Evolutionary conservation across 768 basidiomycete species (phyloP), one percentile per base, ranked within the genome.

Genomic region (Dentipellis sp.): DNA sequence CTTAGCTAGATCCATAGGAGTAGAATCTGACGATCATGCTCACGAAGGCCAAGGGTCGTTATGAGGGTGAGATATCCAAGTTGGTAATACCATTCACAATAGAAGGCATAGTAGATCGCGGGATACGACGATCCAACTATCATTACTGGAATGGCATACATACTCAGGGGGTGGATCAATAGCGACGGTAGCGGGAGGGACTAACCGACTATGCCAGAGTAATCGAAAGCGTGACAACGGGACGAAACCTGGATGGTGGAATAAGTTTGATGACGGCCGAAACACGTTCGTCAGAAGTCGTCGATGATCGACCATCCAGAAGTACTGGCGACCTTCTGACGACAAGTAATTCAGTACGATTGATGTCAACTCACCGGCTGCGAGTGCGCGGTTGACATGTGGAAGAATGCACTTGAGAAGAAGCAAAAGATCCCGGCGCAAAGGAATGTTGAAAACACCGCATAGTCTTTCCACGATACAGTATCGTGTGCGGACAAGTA

Each of bases 81-180:
- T 65, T 81, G 81, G 52, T 74, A 72, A 39, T 69, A 63, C 8
- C 77, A 73, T 34, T 85, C 74, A 64, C 87, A 89, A 70, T 78
- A 87, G 69, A 89, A 90, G 2, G 80, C 85, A 66, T 91, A 92
- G 65, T 86, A 87, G 40, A 94, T 72, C 59, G 76, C 80, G 6
- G 91, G 87, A 61, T 82, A 81, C 67, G 85, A 86, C 36, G 89
- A 91, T 22, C 91, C 92, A 46, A 88, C 82, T 42, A 75, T 89
- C 55, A 91, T 76, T 35, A 83, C 77, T 77, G 58, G 22, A 50
- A 45, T 51, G 50, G 56, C 38, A 60, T 48, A 36, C 45, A 52
- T 50, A 59, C 22, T 47, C 59, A 51, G 56, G 50, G 53, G 61
- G 52, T 14, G 16, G 12, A 36, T 9, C 34, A 50, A 49, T 22